Base-by-base conservation (phyloP, 768 basidiomycete genomes). In the Pleurotus sapidus region DNA sequence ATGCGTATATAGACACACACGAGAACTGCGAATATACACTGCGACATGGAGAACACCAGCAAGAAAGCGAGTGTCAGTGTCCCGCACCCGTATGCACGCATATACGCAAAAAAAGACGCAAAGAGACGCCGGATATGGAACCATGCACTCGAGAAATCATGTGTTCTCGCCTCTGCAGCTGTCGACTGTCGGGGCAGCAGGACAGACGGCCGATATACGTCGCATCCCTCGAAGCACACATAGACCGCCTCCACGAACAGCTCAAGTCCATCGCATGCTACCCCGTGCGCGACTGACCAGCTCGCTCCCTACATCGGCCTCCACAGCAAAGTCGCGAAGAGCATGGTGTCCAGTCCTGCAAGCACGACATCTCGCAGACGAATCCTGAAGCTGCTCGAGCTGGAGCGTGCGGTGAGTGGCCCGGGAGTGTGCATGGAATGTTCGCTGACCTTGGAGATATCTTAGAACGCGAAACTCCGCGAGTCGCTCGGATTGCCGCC, bases 101-200 rank as follows among this genome's bases (percentile, higher is more conserved):
- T 89, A 8, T 81, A 83, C 60, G 84, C 85, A 3, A 85, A 84
- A 65, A 84, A 84, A 46, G 79, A 82, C 48, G 79, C 79, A 48
- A 89, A 89, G 69, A 82, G 86, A 3, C 79, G 88, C 15, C 87
- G 84, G 65, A 87, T 88, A 14, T 91, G 89, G 89, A 87, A 86
- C 49, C 89, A 89, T 60, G 82, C 84, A 1, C 80, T 89, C 57
- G 89, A 91, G 69, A 89, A 89, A 65, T 76, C 76, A 12, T n/a
- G 74, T 91, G 23, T 91, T 91, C 69, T 77, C 72, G 5, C 78
- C 87, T 0, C 79, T 81, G 48, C 88, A 91, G 67, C 65, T 91
- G 86, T 85, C 86, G 7, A 84, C 82, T 2, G 72, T 89, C 64
- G 84, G 86, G 4, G 86, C 84, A 0, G n/a, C 86, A 86, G 87